Evolutionary conservation across 2,329 filamentous ascomycete species (phyloP).

Genomic region (Moelleriella libera): DNA sequence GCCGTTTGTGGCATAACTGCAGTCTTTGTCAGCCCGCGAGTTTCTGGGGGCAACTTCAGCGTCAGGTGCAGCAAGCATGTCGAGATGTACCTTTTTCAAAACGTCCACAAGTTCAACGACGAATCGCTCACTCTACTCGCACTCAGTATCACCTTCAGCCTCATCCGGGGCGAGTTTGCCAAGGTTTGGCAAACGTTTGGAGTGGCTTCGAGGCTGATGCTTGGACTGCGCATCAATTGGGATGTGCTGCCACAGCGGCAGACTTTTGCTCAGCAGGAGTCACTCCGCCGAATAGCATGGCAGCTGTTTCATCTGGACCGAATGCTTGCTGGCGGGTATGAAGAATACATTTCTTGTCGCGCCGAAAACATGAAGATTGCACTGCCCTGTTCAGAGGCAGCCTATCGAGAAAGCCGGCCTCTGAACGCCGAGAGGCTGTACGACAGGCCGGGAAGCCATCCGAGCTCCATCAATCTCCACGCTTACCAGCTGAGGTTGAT

Average conservation of each 20-base stretch:
- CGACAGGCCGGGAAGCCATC: constrained; percentile 12
- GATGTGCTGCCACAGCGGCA: constrained; percentile 15
- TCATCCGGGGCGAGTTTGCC: constrained; percentile 20
- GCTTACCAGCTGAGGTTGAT: constrained; percentile 20
- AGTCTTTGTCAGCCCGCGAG: constrained; percentile 19
- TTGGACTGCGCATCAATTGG: constrained; percentile 25
- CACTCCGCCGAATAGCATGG: constrained; percentile 21
- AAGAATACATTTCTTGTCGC: constrained; percentile 22
- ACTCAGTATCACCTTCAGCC: constrained; percentile 20
- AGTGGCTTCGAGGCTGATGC: constrained; percentile 20
- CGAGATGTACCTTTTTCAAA: constrained; percentile 24
- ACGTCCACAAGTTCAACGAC: constrained; percentile 22
- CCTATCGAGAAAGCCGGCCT: constrained; percentile 16
- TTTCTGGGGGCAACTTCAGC: constrained; percentile 19
- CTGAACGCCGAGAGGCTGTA: constrained; percentile 16
- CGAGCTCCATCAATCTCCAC: constrained; percentile 15
- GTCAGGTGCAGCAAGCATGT: constrained; percentile 22
- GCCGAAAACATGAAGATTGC: constrained; percentile 23
- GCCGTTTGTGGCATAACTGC: constrained; percentile 23
- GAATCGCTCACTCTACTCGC: constrained; percentile 19
- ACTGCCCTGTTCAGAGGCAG: constrained; percentile 19
- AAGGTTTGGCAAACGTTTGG: constrained; percentile 26
- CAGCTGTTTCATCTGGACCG: constrained; percentile 23
- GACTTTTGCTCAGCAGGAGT: constrained; percentile 21
- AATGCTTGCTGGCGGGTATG: constrained; percentile 23